Percentiles rank a stretch among this genome's conserved stretches.
phyloP scores from a whole-genome alignment of 2,329 filamentous ascomycete genomes.

The Lachnellula willkommii region DNA sequence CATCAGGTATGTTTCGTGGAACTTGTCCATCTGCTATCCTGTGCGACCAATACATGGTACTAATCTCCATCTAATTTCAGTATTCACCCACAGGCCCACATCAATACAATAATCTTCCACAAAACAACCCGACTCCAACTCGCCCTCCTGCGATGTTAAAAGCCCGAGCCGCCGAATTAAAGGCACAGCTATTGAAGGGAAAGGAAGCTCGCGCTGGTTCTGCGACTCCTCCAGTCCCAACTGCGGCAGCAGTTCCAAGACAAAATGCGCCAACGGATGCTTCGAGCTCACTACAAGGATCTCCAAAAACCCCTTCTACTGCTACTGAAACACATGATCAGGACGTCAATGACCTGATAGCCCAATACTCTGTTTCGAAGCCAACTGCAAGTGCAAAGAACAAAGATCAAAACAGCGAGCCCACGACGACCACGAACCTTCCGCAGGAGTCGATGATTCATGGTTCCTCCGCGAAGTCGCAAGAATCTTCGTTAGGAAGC shows the following conservation, averaged over 20 bases:
- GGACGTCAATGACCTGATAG: constrained; percentile 25
- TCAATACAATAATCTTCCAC: constrained; percentile 15
- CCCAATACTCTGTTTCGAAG: constrained; percentile 23
- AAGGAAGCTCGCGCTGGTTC: constrained; percentile 20
- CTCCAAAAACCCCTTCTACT: constrained; percentile 15
- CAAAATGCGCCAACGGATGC: constrained; percentile 7
- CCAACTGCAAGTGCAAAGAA: constrained; percentile 16
- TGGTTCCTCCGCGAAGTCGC: constrained; percentile 11
- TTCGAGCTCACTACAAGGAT: constrained; percentile 16
- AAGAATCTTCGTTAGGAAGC: constrained; percentile 21
- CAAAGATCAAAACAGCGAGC: constrained; percentile 4
- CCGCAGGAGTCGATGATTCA: background rate
- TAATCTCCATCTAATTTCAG: constrained; percentile 15
- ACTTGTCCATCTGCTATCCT: background rate
- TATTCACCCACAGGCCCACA: constrained; percentile 14
- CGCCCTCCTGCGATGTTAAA: constrained; percentile 24
- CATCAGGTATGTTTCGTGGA: constrained; percentile 22
- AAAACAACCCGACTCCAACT: constrained; percentile 5
- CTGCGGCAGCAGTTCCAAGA: constrained; percentile 1
- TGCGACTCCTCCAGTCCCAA: constrained; percentile 18
- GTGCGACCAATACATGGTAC: constrained; percentile 4
- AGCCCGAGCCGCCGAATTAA: constrained; percentile 29
- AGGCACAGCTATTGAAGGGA: constrained; percentile 27
- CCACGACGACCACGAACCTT: constrained; percentile 4
- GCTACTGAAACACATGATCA: constrained; percentile 18